Base-by-base conservation (phyloP, 1,139 yeast genomes). In the Lodderomyces beijingensis region DNA sequence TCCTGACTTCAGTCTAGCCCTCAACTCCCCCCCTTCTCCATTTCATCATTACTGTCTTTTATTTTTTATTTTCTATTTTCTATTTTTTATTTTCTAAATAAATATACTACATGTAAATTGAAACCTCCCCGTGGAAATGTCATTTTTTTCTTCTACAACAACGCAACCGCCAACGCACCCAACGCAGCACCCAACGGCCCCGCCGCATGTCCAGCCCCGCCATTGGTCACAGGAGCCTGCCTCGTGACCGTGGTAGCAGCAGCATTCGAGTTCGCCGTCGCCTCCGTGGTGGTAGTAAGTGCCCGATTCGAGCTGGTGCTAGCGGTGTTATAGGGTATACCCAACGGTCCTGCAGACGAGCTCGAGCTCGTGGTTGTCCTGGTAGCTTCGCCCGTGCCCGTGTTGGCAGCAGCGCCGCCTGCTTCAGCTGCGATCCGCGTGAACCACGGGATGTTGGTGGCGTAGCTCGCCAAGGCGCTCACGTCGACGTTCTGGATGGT, bases 401-500 rank as follows among this genome's bases (percentile, higher is more conserved):
- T 31, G 10, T 30, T 18, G 3, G 22, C 25, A 12, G 31, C 15
- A 16, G 25, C 30, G 16, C 42, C 45, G 32, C 38, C 43, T 7
- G 34, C 49, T 10, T 39, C 57, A 5, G 52, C 52, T 36, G 37
- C 47, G 35, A 65, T 49, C 35, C 67, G 50, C 13, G 63, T 32
- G 48, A 57, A 63, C 74, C 74, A 68, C 21, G 74, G 72, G 41
- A 68, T 59, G 25, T 53, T 51, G 25, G 66, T 55, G 25, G 70
- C 74, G 44, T 52, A 67, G 12, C 44, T 39, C 43, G 49, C 55
- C 39, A 68, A 55, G 9, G 51, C 40, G 5, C 43, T 29, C 18
- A 65, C 46, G 35, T 57, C 40, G 14, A 55, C 32, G 25, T 55
- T 51, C 46, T 66, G 55, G 39, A 67, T 49, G 9, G 73, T 63